A percentile compares a stretch with the other conserved stretches of the same genome.
Conservation (phyloP, 495 filamentous ascomycete genomes). For the Ramalina intermedia region DNA sequence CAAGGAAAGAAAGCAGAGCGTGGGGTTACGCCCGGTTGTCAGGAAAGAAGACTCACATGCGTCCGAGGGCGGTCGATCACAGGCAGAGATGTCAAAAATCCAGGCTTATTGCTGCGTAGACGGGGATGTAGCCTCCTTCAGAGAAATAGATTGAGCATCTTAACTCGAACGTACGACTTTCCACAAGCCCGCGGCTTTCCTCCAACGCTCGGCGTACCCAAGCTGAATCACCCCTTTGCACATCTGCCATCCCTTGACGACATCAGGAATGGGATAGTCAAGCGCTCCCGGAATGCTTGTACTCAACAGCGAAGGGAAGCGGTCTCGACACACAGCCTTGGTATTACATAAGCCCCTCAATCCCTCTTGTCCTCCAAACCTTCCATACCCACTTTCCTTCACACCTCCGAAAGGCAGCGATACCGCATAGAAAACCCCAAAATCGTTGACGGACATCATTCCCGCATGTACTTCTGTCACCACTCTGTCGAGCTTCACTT, state of each 20-base stretch:
- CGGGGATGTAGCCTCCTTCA: no score
- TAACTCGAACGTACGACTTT: background rate
- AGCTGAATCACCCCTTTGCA: slow-evolving; percentile 48
- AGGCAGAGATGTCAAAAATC: no score
- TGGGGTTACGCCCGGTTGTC: no score
- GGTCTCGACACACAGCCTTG: slow-evolving; percentile 74
- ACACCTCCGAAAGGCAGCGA: slow-evolving; percentile 82
- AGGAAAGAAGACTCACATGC: no score
- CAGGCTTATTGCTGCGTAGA: no score
- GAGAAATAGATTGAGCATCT: no score
- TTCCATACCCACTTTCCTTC: slow-evolving; percentile 67
- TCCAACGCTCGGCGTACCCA: slow-evolving; percentile 41
- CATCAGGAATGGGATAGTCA: slow-evolving; percentile 65
- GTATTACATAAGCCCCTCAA: slow-evolving; percentile 69
- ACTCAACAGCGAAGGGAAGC: slow-evolving; percentile 38
- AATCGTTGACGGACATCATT: slow-evolving; percentile 92
- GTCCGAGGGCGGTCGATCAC: no score
- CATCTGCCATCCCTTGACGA: slow-evolving; percentile 40
- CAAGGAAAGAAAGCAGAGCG: no score
- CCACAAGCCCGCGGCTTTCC: slow-evolving; percentile 33
- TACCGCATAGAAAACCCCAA: slow-evolving; percentile 80
- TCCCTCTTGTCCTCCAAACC: slow-evolving; percentile 87
- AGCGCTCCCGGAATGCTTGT: slow-evolving; percentile 68
- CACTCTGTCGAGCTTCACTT: slow-evolving; percentile 38
- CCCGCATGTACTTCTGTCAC: slow-evolving; percentile 60